Percentiles rank a stretch among this genome's conserved stretches.
Evolutionary conservation across 2,329 filamentous ascomycete species (phyloP).

Genomic region (Penicillium occitanis): DNA sequence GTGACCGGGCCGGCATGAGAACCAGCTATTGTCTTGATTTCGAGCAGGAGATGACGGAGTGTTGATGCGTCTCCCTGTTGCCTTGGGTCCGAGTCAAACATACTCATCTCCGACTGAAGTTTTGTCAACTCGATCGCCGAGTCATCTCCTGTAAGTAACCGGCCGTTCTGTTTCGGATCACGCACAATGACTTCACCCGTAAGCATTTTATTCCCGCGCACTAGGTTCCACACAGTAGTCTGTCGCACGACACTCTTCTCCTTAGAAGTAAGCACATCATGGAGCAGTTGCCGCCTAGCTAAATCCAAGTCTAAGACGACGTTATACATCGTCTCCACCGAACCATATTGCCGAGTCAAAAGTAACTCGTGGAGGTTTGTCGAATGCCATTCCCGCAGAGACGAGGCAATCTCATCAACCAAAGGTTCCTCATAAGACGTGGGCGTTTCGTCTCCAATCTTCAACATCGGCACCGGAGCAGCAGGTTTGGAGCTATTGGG

Average conservation of each 20-base stretch:
- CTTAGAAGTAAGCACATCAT: constrained; percentile 85
- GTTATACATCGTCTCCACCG: constrained; percentile 75
- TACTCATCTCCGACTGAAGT: constrained; percentile 92
- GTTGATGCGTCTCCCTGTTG: constrained; percentile 66
- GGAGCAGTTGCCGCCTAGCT: constrained; percentile 82
- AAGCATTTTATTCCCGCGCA: constrained; percentile 90
- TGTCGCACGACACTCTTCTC: constrained; percentile 81
- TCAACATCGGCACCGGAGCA: constrained; percentile 93
- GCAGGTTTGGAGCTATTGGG: constrained; percentile 68
- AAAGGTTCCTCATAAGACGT: constrained; percentile 85
- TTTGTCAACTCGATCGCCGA: constrained; percentile 88
- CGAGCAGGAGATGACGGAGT: constrained; percentile 77
- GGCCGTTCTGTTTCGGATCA: constrained; percentile 77
- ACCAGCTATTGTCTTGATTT: constrained; percentile 78
- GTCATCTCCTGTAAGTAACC: constrained; percentile 86
- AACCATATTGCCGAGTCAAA: constrained; percentile 75
- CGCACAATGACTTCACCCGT: constrained; percentile 93
- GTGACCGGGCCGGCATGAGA: constrained; percentile 73
- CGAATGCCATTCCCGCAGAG: constrained; percentile 95
- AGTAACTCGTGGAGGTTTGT: constrained; percentile 92
- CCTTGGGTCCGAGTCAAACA: constrained; percentile 78
- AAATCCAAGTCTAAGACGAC: constrained; percentile 82
- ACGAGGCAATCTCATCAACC: constrained; percentile 96
- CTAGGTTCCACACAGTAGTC: constrained; percentile 92
- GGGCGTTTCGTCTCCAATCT: constrained; percentile 94